These are phyloP conservation scores for Pythium dissotocum DNA, from an alignment of 352 stramenopile species.

Conservation along the genomic window DNA sequence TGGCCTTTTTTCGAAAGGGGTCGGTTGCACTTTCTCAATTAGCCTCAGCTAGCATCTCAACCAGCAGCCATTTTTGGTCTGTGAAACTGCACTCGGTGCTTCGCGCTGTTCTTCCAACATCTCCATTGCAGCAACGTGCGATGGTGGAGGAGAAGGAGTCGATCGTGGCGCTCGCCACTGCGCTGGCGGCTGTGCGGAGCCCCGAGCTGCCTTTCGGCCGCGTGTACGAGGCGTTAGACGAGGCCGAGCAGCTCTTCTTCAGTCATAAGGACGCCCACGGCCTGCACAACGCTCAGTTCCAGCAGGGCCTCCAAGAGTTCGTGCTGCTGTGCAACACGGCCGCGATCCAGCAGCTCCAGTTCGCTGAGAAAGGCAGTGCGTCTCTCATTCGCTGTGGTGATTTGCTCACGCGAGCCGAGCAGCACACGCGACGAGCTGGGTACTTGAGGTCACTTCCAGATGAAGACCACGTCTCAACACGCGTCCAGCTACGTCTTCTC, in stretches of 20 bases:
- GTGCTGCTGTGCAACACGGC: conserved; percentile 60
- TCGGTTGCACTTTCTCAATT: background rate
- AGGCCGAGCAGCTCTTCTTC: conserved; percentile 45
- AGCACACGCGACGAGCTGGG: conserved; percentile 48
- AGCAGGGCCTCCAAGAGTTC: conserved; percentile 65
- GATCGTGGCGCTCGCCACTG: conserved; percentile 45
- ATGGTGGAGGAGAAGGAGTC: conserved; percentile 40
- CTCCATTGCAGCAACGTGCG: no score
- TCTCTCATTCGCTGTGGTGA: conserved; percentile 29
- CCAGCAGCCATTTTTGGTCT: background rate
- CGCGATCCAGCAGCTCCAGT: conserved; percentile 48
- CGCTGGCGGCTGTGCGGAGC: conserved; percentile 35
- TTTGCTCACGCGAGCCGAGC: conserved; percentile 38
- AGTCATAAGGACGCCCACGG: conserved; percentile 50
- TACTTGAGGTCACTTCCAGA: conserved; percentile 38
- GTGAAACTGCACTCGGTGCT: background rate
- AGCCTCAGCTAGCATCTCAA: background rate
- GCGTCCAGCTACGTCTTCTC: conserved; percentile 43
- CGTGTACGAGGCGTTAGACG: conserved; percentile 35
- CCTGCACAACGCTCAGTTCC: conserved; percentile 39
- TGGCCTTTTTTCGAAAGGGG: no score
- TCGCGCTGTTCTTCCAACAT: background rate
- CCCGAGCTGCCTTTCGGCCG: conserved; percentile 13
- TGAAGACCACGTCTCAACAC: conserved; percentile 25
- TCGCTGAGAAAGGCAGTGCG: background rate